Conservation (phyloP, 2,329 filamentous ascomycete species). For the Cladosporium sp. region DNA sequence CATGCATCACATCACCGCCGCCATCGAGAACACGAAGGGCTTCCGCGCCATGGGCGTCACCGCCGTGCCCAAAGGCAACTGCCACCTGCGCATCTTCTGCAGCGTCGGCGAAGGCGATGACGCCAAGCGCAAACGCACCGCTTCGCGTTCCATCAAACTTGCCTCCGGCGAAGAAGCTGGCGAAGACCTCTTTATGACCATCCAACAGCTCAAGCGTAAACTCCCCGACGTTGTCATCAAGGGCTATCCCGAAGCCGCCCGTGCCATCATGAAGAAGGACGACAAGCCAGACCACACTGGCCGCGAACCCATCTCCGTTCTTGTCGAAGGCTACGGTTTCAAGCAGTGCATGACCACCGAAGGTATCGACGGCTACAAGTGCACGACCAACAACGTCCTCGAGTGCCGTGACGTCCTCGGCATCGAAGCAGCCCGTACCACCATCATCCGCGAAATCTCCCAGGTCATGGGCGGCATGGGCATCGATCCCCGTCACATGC, state of each 20-base stretch:
- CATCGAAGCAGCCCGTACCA: slow-evolving; percentile 87
- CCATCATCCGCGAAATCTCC: slow-evolving; percentile 84
- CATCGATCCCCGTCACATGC: slow-evolving; percentile 97
- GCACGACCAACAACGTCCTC: slow-evolving; percentile 81
- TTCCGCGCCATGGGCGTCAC: slow-evolving; percentile 55
- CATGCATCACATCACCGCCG: slow-evolving; percentile 66
- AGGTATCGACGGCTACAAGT: slow-evolving; percentile 74
- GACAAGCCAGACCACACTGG: slow-evolving; percentile 65
- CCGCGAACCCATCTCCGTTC: slow-evolving; percentile 50
- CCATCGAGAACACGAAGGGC: slow-evolving; percentile 77
- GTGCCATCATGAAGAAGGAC: slow-evolving; percentile 83
- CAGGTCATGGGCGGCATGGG: slow-evolving; percentile 90
- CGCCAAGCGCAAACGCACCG: slow-evolving; percentile 17
- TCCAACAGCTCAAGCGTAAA: slow-evolving; percentile 79
- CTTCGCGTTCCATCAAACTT: slow-evolving; percentile 32
- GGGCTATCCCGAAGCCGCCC: slow-evolving; percentile 78
- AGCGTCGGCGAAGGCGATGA: slow-evolving; percentile 46
- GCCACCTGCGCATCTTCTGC: slow-evolving; percentile 67
- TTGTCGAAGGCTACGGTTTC: slow-evolving; percentile 92
- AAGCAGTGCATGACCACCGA: slow-evolving; percentile 87
- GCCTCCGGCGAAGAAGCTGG: slow-evolving; percentile 43
- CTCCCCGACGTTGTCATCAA: slow-evolving; percentile 82
- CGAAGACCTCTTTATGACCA: slow-evolving; percentile 67
- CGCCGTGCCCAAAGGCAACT: slow-evolving; percentile 23
- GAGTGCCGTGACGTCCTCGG: slow-evolving; percentile 83